Base-by-base conservation (phyloP, 1,284 basidiomycete genomes). In the Porodaedalea pini region DNA sequence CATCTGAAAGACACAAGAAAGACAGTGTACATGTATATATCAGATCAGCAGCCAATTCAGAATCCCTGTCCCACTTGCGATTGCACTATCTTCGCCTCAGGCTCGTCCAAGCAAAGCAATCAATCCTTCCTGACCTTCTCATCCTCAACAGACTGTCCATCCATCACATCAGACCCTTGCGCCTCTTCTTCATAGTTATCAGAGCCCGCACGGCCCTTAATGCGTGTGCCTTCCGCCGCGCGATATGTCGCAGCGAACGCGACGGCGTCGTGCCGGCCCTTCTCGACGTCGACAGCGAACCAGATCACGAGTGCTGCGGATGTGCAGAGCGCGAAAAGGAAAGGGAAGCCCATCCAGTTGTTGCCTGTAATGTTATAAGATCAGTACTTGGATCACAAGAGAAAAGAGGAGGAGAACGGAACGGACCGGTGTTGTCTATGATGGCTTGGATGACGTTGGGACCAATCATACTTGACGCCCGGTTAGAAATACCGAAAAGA, bases 321-420 rank as follows among this genome's bases (percentile, higher is more conserved):
- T 1, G 74, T 67, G 62, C 88, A 89, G 5, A 92, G 71, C 32
- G 83, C 85, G 62, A 93, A 89, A 6, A 93, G 74, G 75, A 93
- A 92, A 2, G 89, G 88, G 69, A 92, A 91, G 1, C 91, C 90
- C 68, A 81, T 80, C 82, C 89, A 92, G 67, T 87, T 90, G 69
- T 85, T 79, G 3, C 85, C 85, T 10, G 69, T 62, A 41, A 67
- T 65, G 17, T 31, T 23, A n/a, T n/a, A n/a, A n/a, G 10, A 15
- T 13, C 23, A 6, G 7, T 21, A 47, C 5, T 36, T 17, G n/a
- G n/a, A n/a, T n/a, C 47, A n/a, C 13, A 27, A n/a, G 21, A 23
- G n/a, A 15, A 51, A 4, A 51, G 25, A 37, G 13, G 3, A 2
- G 4, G 29, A 31, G 4, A 55, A 54, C n/a, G n/a, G n/a, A 8